Percentiles rank a stretch among this genome's conserved stretches.
These are phyloP conservation scores for Knufia petricola DNA, from an alignment of 2,329 filamentous ascomycete species.

Conservation along the genomic window DNA sequence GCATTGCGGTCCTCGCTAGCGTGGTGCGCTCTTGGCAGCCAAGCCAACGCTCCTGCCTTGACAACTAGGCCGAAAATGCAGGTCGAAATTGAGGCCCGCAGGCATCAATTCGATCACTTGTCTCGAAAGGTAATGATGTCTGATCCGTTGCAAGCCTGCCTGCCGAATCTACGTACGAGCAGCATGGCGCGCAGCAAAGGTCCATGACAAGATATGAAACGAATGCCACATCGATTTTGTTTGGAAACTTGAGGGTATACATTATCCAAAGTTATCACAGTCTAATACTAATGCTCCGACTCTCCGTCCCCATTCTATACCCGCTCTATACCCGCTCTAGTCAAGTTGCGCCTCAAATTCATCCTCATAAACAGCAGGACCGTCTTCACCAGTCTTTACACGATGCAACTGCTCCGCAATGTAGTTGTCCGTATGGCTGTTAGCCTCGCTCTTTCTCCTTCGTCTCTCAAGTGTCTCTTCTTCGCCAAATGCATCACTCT, in stretches of 20 bases:
- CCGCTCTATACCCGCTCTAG: slow-evolving; percentile 6
- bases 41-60: neutral
- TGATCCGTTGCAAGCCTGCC: too few species aligned
- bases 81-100: slow-evolving; percentile 1
- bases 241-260: too few species aligned
- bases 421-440: slow-evolving; percentile 68
- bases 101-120: neutral
- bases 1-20: neutral
- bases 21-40: neutral
- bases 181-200: too few species aligned
- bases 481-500: slow-evolving; percentile 18
- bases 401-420: slow-evolving; percentile 70
- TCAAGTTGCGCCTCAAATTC: slow-evolving; percentile 54
- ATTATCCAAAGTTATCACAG: too few species aligned
- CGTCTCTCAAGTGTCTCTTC: slow-evolving; percentile 23
- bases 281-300: neutral
- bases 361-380: slow-evolving; percentile 45
- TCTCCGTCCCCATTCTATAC: neutral
- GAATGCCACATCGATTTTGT: too few species aligned
- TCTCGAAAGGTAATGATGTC: too few species aligned
- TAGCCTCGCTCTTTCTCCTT: slow-evolving; percentile 42
- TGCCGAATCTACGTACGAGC: too few species aligned
- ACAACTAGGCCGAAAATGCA: neutral
- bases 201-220: too few species aligned
- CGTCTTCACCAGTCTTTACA: slow-evolving; percentile 47